Conservation (phyloP, 768 basidiomycete genomes). For the Lactarius sp. region DNA sequence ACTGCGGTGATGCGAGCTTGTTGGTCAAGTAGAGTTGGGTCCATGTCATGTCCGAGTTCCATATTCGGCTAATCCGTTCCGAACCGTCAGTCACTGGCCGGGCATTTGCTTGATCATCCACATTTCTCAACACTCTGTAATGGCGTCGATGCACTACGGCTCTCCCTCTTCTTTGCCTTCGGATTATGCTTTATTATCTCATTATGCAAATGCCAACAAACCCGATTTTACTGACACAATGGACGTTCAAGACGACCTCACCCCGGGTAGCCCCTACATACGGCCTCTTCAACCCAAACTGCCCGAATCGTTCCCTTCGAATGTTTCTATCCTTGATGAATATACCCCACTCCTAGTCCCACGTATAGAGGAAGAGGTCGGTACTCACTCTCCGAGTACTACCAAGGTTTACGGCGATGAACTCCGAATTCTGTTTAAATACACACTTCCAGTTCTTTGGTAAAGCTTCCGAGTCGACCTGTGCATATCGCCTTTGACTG, state of each 20-base stretch:
- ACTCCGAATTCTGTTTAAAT: slow-evolving; percentile 50
- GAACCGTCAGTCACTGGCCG: too few relatives aligned
- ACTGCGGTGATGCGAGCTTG: slow-evolving; percentile 70
- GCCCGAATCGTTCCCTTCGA: slow-evolving; percentile 31
- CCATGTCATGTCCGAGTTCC: slow-evolving; percentile 13
- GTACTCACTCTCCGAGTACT: slow-evolving; percentile 17
- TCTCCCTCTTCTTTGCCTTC: slow-evolving; percentile 57
- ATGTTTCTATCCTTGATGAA: slow-evolving; percentile 28
- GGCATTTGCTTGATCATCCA: too few relatives aligned
- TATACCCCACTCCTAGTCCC: slow-evolving; percentile 38
- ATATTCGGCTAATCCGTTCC: too few relatives aligned
- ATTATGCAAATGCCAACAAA: slow-evolving; percentile 35
- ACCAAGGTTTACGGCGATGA: slow-evolving; percentile 53
- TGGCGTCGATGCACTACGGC: slow-evolving; percentile 44
- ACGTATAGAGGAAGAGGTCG: slow-evolving; percentile 50
- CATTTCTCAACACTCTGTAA: too few relatives aligned
- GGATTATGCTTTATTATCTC: slow-evolving; percentile 60
- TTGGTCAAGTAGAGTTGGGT: slow-evolving; percentile 40
- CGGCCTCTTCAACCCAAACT: slow-evolving; percentile 37
- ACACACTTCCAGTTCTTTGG: slow-evolving; percentile 70
- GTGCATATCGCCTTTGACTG: not conserved
- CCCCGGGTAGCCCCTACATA: slow-evolving; percentile 28
- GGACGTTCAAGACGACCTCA: not conserved
- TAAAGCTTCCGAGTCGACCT: slow-evolving; percentile 29
- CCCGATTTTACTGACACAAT: slow-evolving; percentile 12